These are phyloP conservation scores for Ustilaginoidea virens DNA, from an alignment of 2,329 filamentous ascomycete species.

Conservation along the genomic window DNA sequence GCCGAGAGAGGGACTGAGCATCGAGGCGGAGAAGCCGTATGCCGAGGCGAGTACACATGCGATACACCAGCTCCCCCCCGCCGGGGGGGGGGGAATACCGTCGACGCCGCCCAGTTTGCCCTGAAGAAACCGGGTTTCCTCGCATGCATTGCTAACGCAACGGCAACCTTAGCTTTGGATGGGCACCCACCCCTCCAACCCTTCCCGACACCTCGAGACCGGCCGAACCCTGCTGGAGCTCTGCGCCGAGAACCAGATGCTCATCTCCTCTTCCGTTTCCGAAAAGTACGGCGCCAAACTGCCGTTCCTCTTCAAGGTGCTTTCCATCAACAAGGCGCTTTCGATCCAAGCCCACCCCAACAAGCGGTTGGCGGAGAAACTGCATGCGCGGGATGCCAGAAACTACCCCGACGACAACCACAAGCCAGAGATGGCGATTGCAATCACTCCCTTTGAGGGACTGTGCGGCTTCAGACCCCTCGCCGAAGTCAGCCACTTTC, in stretches of 20 bases:
- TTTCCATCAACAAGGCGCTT: conserved; percentile 88
- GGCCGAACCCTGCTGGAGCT: conserved; percentile 77
- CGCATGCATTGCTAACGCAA: conserved; percentile 3
- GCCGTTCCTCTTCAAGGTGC: conserved; percentile 94
- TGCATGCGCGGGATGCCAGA: conserved; percentile 73
- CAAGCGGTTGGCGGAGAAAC: conserved; percentile 74
- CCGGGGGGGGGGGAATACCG: no score
- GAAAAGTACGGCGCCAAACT: conserved; percentile 68
- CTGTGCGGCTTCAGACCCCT: conserved; percentile 90
- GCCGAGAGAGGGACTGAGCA: conserved; percentile 53
- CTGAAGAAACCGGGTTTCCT: no score
- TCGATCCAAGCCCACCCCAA: conserved; percentile 96
- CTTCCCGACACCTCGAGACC: conserved; percentile 76
- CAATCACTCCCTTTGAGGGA: conserved; percentile 89
- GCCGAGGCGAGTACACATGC: conserved; percentile 59
- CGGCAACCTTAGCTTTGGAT: conserved; percentile 94
- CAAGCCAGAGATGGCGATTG: conserved; percentile 99
- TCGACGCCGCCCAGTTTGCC: no score
- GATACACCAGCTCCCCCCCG: no score
- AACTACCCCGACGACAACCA: conserved; percentile 99
- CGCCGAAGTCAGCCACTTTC: conserved; percentile 72
- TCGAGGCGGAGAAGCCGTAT: conserved; percentile 82
- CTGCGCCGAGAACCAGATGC: conserved; percentile 69
- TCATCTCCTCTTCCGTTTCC: conserved; percentile 60
- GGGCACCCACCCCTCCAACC: conserved; percentile 93